Evolutionary conservation across 805 yeast genomes (phyloP), one percentile per base, ranked within the genome.

Genomic region (Yarrowia bubula): DNA sequence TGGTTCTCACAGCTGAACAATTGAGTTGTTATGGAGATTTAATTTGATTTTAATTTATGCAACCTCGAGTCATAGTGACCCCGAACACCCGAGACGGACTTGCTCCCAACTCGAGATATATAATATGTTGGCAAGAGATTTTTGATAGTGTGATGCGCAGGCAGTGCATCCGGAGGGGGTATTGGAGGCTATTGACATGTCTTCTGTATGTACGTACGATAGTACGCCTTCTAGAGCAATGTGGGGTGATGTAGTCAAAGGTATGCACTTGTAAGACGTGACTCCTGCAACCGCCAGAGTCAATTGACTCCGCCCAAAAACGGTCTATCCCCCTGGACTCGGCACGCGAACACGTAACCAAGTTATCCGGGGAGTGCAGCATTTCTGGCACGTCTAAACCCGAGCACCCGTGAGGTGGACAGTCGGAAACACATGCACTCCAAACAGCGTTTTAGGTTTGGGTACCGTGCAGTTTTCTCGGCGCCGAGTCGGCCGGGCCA

Each of bases 401-500:
- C 37, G 37, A 46, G 37, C 31, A 17, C 55, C 38, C 38, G 38
- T 35, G 13, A 4, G 38, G 38, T 35, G 38, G 38, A 35, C 10
- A 38, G 8, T 2, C 43, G 18, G 58, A 51, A 51, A 38, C 58
- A 51, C 58, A 51, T 51, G 58, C 58, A 50, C 17, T 8, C 32
- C 28, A 37, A 38, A 37, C 33, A 48, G 32, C 18, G 28, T 38
- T 55, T 55, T 55, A 38, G 38, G 47, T 55, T 53, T 55, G n/a
- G 14, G 47, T 9, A 15, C 17, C 17, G 61, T 55, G 61, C 61
- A 41, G 43, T 10, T 15, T 5, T 13, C 7, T 35, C 61, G 61
- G 61, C 47, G 47, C 61, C 61, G 61, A 41, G 38, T 55, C 61
- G 61, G 61, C 61, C 61, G 47, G n/a, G 1, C 15, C 6, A 11